Evolutionary conservation across 176 grass and related monocot genomes (phyloP).

Genomic region (Eleusine indica): DNA sequence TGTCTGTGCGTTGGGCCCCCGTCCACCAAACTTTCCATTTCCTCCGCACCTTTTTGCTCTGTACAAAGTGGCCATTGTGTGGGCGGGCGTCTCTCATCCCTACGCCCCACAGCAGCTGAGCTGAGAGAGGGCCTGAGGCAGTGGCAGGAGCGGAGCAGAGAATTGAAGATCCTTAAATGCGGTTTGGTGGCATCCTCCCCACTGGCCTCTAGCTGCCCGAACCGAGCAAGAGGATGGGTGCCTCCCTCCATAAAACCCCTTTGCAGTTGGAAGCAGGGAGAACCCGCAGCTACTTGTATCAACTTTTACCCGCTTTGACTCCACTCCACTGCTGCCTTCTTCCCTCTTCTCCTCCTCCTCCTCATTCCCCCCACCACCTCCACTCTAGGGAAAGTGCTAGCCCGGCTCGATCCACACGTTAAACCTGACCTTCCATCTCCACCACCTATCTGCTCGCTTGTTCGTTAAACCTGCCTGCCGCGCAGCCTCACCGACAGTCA

Average conservation of each 20-base stretch:
- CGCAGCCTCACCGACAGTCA: not conserved
- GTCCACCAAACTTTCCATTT: constrained; percentile 55
- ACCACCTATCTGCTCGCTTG: not conserved
- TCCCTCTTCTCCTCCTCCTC: too few species aligned
- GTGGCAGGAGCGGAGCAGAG: constrained; percentile 43
- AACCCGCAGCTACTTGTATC: not conserved
- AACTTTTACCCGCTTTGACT: constrained; percentile 56
- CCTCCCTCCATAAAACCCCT: constrained; percentile 37
- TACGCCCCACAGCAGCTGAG: not conserved
- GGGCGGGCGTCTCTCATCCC: constrained; percentile 38
- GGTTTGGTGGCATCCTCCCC: constrained; percentile 58
- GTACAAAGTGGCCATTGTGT: constrained; percentile 41
- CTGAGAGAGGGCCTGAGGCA: constrained; percentile 8
- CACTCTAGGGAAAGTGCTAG: not conserved
- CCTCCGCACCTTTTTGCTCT: constrained; percentile 31
- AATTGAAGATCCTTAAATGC: constrained; percentile 81
- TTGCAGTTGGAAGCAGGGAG: not conserved
- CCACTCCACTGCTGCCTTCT: constrained; percentile 27
- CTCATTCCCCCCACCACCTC: not conserved
- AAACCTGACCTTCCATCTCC: not conserved
- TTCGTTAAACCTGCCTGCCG: constrained; percentile 4
- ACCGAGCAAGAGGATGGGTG: not conserved
- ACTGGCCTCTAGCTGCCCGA: constrained; percentile 14
- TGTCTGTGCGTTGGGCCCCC: not conserved
- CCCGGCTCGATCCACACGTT: constrained; percentile 27